Base-by-base conservation (phyloP, 2,329 filamentous ascomycete genomes). In the Ceratocystis alfenasii region DNA sequence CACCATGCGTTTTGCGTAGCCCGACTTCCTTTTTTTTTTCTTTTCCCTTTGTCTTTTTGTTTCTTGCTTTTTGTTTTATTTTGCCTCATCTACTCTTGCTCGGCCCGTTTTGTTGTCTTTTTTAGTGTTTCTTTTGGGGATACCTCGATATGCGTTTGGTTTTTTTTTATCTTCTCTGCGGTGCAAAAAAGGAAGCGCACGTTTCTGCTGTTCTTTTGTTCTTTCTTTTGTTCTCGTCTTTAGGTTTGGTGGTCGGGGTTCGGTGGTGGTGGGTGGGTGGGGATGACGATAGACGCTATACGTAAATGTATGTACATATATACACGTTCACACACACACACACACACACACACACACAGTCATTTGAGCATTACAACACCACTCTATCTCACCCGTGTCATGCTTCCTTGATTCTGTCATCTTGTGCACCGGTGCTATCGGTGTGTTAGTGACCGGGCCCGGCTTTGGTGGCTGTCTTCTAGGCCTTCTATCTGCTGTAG, bases 61-160 rank as follows among this genome's bases (percentile, higher is more conserved):
- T 61, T 65, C 63, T n/a, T 55, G 41, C 55, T 53, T 12, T 36
- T 63, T 62, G 17, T 53, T 44, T 30, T 28, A 5, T 28, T 63
- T 65, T 46, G 15, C 5, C 45, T 17, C 7, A 15, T 41, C 36
- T 12, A 41, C 36, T 12, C 10, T 41, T 41, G 36, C 4, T 41
- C 10, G 36, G 36, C 36, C 36, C 36, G 36, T 41, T 48, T 22
- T 5, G 22, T 15, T 53, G 48, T 36, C 55, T 59, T 65, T 45
- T 57, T 62, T 45, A 30, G 8, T 64, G 10, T 53, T 50, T 64
- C 22, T 44, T 62, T 46, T 65, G 64, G 48, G 65, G 63, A 70
- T 70, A 69, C 66, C 66, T 68, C 69, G 57, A 60, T 57, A 53
- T 57, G 57, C 55, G 57, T 63, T 36, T 15, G 61, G 15, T 59